Conservation (phyloP, 2,329 filamentous ascomycete genomes). For the Aspergillus vadensis region DNA sequence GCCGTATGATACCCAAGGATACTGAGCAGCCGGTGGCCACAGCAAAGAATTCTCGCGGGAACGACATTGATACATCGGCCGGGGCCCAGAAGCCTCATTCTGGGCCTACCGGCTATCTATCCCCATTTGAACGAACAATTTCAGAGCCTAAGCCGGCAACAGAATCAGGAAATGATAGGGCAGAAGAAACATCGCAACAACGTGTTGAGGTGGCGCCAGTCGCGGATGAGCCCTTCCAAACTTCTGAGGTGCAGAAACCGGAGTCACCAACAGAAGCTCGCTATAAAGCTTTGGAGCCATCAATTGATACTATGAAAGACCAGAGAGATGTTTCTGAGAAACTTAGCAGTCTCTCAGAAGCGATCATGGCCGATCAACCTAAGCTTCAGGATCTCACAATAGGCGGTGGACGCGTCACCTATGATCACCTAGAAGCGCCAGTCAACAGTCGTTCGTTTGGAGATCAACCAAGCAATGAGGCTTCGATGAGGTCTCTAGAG, state of each 20-base stretch:
- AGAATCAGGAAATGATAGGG: neutral
- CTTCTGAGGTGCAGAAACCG: neutral
- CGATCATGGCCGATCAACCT: neutral
- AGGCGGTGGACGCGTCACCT: neutral
- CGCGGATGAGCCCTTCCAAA: neutral
- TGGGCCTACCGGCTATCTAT: conserved; percentile 10
- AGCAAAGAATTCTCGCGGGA: neutral
- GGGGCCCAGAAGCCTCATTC: neutral
- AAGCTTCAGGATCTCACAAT: neutral
- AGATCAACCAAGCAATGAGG: neutral
- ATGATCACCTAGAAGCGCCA: neutral
- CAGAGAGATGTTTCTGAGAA: neutral
- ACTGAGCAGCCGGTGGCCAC: neutral
- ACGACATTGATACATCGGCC: neutral
- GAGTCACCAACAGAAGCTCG: neutral
- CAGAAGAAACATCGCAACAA: neutral
- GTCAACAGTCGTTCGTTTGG: neutral
- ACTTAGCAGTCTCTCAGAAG: neutral
- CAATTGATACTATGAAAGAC: neutral
- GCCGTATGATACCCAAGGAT: conserved; percentile 40
- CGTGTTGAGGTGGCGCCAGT: neutral
- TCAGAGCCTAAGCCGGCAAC: neutral
- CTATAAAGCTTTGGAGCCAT: neutral
- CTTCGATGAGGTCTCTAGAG: neutral
- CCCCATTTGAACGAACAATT: neutral